Percentiles rank a stretch among this genome's conserved stretches.
phyloP scores from a whole-genome alignment of 2,329 filamentous ascomycete genomes.

The Thielaviopsis populi region DNA sequence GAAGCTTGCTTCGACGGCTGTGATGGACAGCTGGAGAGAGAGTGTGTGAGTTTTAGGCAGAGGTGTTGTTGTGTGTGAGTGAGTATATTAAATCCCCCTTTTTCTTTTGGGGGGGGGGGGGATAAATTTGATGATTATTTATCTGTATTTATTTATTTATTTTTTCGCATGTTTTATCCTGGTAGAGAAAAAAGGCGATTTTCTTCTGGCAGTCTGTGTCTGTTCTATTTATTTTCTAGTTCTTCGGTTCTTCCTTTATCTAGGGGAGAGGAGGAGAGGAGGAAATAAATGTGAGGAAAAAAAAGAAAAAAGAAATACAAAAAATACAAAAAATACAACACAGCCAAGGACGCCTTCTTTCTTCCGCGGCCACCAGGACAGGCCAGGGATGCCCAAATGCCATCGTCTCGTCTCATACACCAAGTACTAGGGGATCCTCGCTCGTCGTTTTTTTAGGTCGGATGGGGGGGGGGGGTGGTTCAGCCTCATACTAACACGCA shows the following conservation, averaged over 20 bases:
- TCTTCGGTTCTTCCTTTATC: background rate
- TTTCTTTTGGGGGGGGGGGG: background rate
- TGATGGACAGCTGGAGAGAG: background rate
- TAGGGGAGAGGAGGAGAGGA: background rate
- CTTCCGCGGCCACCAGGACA: background rate
- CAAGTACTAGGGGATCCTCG: background rate
- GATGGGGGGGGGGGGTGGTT: background rate
- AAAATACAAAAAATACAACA: background rate
- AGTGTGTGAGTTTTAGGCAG: background rate
- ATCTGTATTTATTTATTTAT: background rate
- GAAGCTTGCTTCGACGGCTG: background rate
- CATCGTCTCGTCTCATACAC: constrained; percentile 4
- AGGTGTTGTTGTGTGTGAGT: background rate
- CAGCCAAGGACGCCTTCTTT: background rate
- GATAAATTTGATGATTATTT: background rate
- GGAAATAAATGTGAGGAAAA: background rate
- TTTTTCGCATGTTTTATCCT: background rate
- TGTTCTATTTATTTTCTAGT: background rate
- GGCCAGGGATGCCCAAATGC: background rate
- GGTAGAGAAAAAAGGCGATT: background rate
- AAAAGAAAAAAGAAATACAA: background rate
- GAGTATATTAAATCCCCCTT: background rate
- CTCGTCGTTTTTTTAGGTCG: background rate
- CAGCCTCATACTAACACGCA: background rate
- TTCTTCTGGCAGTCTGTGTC: background rate